These are phyloP conservation scores for Solanum stenotomum DNA, from an alignment of 257 asterid species.

Conservation along the genomic window DNA sequence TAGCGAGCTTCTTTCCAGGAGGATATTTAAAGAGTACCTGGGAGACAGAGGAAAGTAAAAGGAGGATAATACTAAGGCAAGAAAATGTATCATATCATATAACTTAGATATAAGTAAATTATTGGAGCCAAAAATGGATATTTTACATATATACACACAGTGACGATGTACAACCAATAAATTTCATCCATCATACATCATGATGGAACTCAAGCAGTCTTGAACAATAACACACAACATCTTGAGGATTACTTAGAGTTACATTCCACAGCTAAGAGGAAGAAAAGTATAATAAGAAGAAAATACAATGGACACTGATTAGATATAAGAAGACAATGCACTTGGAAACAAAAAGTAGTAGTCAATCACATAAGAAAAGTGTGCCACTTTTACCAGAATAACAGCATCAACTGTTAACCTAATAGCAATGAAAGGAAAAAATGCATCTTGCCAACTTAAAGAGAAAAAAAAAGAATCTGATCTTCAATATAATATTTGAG, in stretches of 20 bases:
- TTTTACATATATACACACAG: neutral
- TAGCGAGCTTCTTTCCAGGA: slow-evolving; percentile 56
- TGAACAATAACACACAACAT: neutral
- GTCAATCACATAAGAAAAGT: neutral
- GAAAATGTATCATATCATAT: neutral
- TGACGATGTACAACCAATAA: neutral
- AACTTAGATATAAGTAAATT: neutral
- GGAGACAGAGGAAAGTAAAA: neutral
- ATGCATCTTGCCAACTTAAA: neutral
- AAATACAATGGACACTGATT: neutral
- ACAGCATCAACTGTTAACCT: neutral
- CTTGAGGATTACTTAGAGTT: neutral
- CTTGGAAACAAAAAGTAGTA: neutral
- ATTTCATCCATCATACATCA: neutral
- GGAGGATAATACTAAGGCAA: neutral
- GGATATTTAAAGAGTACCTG: slow-evolving; percentile 85
- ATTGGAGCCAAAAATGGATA: neutral
- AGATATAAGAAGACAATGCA: neutral
- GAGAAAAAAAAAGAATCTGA: neutral
- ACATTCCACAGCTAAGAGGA: neutral
- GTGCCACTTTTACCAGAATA: neutral
- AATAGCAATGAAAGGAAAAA: neutral
- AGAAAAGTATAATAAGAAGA: neutral
- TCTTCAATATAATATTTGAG: neutral
- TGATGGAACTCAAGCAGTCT: neutral